Evolutionary conservation across 495 filamentous ascomycete genomes (phyloP), one percentile per base, ranked within the genome.

Genomic region (Tetracladium marchalianum): DNA sequence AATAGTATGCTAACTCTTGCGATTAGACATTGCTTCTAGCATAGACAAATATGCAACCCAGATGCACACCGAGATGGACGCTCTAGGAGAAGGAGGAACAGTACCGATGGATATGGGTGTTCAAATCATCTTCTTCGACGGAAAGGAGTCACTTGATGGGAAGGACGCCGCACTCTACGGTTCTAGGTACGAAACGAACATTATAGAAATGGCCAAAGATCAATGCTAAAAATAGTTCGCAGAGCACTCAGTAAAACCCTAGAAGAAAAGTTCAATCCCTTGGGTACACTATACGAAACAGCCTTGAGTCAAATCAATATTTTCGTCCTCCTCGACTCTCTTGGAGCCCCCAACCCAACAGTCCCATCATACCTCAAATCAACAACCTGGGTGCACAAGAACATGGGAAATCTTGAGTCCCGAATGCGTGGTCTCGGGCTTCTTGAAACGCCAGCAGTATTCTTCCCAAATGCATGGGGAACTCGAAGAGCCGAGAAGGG

Each of bases 71-170:
- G 61, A 61, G 40, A 66, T 65, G 62, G 60, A 50, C 31, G 62
- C 36, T 40, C 55, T 62, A 0, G 64, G 59, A 16, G 52, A 64
- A 35, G 59, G 53, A 27, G 60, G 62, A 27, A 58, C 51, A 32
- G 36, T 60, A 5, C 56, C 62, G 19, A 61, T 63, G 46, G 68
- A 69, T 44, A 75, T 72, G 54, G 89, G 89, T 4, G 72, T 95
- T 37, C 90, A 95, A 68, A 77, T 95, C 13, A 51, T 96, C 32
- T 76, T 96, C 41, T 58, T 96, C 16, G 90, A 96, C 54, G 90
- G 90, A 5, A 89, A 96, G 65, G 90, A 96, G 66, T 86, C 90
- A 4, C 95, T 92, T 63, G 61, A 49, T 0, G 95, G 89, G 89
- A 81, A 78, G 15, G 75, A 70, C 24, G 73, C 70, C 1, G 90